phyloP scores from a whole-genome alignment of 768 basidiomycete species.

The Hirschioporus abietinus region DNA sequence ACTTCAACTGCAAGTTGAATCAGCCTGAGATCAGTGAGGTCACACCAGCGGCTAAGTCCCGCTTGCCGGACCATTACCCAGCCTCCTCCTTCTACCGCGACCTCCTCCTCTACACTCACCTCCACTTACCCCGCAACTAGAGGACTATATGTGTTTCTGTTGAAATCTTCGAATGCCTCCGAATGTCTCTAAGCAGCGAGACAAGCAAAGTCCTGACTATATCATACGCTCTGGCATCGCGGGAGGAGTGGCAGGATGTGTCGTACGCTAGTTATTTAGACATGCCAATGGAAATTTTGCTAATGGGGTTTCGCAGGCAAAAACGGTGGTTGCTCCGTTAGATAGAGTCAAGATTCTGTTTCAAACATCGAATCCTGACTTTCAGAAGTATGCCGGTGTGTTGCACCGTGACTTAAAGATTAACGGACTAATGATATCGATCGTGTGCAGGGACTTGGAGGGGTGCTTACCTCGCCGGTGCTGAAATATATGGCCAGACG shows the following conservation, averaged over 20 bases:
- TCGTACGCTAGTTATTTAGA: conserved; percentile 52
- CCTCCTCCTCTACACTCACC: neutral
- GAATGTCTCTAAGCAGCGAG: conserved; percentile 32
- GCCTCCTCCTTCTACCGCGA: too few species aligned
- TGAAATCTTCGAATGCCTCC: conserved; percentile 11
- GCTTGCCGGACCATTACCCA: neutral
- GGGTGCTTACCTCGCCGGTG: conserved; percentile 75
- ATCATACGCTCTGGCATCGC: conserved; percentile 82
- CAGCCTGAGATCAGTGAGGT: neutral
- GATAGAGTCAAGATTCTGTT: conserved; percentile 99
- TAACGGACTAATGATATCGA: conserved; percentile 34
- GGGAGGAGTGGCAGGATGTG: conserved; percentile 90
- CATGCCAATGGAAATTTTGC: conserved; percentile 10
- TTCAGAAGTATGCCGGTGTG: conserved; percentile 86
- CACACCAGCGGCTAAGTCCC: neutral
- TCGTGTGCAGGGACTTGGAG: conserved; percentile 68
- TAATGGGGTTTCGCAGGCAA: conserved; percentile 52
- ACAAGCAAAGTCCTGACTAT: conserved; percentile 53
- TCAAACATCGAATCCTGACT: conserved; percentile 95
- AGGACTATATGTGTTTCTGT: neutral
- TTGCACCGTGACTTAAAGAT: neutral
- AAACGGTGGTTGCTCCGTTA: conserved; percentile 90
- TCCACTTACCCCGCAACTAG: neutral
- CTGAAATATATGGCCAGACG: conserved; percentile 57
- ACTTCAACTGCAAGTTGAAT: neutral